Evolutionary conservation across 2,329 filamentous ascomycete species (phyloP).

Genomic region (Ceratocystis lukuohia): DNA sequence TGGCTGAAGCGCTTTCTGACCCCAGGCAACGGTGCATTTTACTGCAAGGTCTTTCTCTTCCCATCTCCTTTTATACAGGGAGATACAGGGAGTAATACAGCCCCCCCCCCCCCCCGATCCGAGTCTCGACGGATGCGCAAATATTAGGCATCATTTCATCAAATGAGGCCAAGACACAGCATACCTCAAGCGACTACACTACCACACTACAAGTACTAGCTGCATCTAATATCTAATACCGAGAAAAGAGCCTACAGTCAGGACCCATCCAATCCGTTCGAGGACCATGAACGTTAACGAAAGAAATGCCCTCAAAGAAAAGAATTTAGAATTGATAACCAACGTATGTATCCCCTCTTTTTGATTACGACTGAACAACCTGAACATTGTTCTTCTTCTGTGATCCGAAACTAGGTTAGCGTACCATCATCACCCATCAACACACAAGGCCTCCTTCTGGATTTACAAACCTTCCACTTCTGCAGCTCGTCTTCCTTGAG

Average conservation of each 20-base stretch:
- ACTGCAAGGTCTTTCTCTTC: not conserved
- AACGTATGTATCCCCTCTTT: conserved; percentile 12
- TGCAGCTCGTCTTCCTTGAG: conserved; percentile 88
- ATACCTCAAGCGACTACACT: no score
- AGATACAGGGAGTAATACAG: not conserved
- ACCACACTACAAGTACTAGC: no score
- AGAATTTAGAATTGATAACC: not conserved
- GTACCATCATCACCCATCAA: not conserved
- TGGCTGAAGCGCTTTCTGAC: no score
- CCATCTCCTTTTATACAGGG: not conserved
- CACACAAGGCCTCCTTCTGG: not conserved
- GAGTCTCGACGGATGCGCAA: no score
- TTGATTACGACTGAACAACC: conserved; percentile 58
- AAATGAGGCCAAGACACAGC: no score
- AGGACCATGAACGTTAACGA: no score
- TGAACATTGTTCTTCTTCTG: conserved; percentile 86
- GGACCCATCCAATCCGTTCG: no score
- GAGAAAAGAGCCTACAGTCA: no score
- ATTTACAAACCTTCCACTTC: conserved; percentile 76
- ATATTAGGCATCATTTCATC: no score
- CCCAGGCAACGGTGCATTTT: not conserved
- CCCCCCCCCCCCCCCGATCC: no score
- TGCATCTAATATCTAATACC: no score
- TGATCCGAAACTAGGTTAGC: conserved; percentile 20
- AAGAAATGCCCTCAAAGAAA: not conserved